These are phyloP conservation scores for Aspergillus taichungensis DNA, from an alignment of 495 filamentous ascomycete genomes.

Conservation along the genomic window DNA sequence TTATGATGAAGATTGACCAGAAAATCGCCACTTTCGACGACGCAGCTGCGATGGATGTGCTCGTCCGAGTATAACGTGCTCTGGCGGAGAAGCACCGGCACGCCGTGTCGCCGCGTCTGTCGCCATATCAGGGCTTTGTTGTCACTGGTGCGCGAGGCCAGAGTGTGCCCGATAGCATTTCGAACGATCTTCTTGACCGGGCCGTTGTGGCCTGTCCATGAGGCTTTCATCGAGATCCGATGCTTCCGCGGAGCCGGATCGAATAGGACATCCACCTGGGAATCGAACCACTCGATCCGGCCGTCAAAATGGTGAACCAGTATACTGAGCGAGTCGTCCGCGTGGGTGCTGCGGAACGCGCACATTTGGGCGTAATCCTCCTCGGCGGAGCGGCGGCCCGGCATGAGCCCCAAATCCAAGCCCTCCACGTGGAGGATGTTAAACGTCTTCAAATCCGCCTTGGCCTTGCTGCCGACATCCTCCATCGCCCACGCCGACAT, in stretches of 20 bases:
- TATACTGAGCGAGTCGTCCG: conserved; percentile 58
- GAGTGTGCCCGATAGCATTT: conserved; percentile 67
- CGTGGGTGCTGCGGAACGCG: conserved; percentile 55
- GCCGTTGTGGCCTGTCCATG: conserved; percentile 79
- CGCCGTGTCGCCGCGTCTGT: conserved; percentile 41
- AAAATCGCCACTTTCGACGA: conserved; percentile 66
- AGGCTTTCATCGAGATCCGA: conserved; percentile 47
- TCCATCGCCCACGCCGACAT: conserved; percentile 96
- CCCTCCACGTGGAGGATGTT: conserved; percentile 79
- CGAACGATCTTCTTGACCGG: conserved; percentile 78
- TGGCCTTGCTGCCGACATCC: conserved; percentile 69
- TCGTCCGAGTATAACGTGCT: conserved; percentile 60
- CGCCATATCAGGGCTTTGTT: conserved; percentile 81
- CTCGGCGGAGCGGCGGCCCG: conserved; percentile 22
- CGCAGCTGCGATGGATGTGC: conserved; percentile 75
- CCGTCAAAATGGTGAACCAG: conserved; percentile 85
- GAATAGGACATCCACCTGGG: conserved; percentile 69
- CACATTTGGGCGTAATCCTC: conserved; percentile 63
- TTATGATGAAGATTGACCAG: conserved; percentile 72
- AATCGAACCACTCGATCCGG: conserved; percentile 70
- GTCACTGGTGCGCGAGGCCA: conserved; percentile 71
- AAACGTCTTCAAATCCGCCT: conserved; percentile 64
- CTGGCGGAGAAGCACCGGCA: conserved; percentile 52
- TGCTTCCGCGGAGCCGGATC: conserved; percentile 63
- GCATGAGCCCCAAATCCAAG: conserved; percentile 56